Percentiles rank a stretch among this genome's conserved stretches.
Evolutionary conservation across 192 early-diverging fungal genomes (phyloP).

Genomic region (Coemansia sp.): DNA sequence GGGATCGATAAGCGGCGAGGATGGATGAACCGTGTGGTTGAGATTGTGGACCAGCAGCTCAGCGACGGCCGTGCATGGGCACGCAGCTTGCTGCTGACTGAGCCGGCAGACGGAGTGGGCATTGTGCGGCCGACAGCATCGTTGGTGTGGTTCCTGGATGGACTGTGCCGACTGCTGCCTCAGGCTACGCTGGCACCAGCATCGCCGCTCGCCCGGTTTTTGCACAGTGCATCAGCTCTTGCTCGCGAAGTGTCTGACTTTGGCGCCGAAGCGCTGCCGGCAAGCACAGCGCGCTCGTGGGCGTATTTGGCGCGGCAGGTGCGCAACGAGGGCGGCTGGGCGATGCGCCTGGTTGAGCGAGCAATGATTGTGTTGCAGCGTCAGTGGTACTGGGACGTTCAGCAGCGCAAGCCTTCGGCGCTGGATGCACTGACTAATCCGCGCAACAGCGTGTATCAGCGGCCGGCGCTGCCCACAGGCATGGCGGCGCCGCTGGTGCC

Average conservation of each 20-base stretch:
- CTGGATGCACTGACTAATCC: slow-evolving; percentile 15
- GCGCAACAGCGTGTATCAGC: slow-evolving; percentile 28
- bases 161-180: slow-evolving; percentile 30
- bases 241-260: slow-evolving; percentile 9
- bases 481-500: slow-evolving; percentile 66
- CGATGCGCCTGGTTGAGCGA: slow-evolving; percentile 65
- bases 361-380: slow-evolving; percentile 61
- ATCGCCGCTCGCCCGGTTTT: slow-evolving; percentile 24
- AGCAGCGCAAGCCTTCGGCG: slow-evolving; percentile 12
- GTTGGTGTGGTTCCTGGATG: slow-evolving; percentile 35
- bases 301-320: slow-evolving; percentile 27
- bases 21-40: slow-evolving; percentile 73
- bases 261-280: slow-evolving; percentile 10
- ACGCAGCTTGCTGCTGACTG: slow-evolving; percentile 53
- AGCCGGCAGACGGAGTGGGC: slow-evolving; percentile 8
- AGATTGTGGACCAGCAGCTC: slow-evolving; percentile 80
- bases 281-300: slow-evolving; percentile 17
- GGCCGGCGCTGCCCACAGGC: slow-evolving; percentile 55
- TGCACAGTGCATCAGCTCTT: slow-evolving; percentile 20
- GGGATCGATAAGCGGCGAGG: slow-evolving; percentile 49
- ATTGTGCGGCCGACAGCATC: slow-evolving; percentile 19
- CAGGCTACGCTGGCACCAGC: slow-evolving; percentile 8
- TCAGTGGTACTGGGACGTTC: slow-evolving; percentile 63
- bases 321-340: slow-evolving; percentile 73
- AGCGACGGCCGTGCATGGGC: slow-evolving; percentile 63